Percentiles rank a stretch among this genome's conserved stretches.
phyloP scores from a whole-genome alignment of 2,329 filamentous ascomycete species.

The Fusarium mexicanum region DNA sequence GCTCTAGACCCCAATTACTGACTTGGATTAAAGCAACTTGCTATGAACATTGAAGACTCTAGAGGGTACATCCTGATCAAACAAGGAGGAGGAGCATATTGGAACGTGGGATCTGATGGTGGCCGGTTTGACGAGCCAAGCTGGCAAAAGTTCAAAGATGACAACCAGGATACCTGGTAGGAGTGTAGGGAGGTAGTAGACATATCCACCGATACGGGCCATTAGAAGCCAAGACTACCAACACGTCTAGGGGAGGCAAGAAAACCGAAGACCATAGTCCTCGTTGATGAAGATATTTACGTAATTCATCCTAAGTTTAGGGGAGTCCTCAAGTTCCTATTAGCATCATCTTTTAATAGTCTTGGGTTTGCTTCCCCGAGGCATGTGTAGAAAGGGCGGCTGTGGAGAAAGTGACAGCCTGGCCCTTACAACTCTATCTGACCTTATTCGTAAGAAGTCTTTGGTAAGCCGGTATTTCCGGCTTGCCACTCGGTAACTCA shows the following conservation, averaged over 20 bases:
- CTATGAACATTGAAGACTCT: not conserved
- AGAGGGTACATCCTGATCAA: not conserved
- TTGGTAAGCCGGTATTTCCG: fast-evolving
- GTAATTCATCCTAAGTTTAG: too few species aligned
- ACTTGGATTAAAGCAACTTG: not conserved
- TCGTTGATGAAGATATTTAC: too few species aligned
- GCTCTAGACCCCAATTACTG: not conserved
- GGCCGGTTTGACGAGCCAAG: not conserved
- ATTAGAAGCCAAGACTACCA: not conserved
- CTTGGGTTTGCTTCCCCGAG: too few species aligned
- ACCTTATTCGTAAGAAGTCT: not conserved
- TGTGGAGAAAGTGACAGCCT: not conserved
- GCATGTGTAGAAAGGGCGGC: not conserved
- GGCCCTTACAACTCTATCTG: not conserved
- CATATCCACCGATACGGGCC: not conserved
- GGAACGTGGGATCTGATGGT: not conserved
- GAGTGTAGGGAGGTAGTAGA: fast-evolving
- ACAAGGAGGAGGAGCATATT: fast-evolving
- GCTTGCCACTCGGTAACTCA: fast-evolving
- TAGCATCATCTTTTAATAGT: too few species aligned
- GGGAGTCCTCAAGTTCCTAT: too few species aligned
- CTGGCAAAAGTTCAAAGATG: not conserved
- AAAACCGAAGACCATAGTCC: too few species aligned
- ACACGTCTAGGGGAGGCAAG: not conserved
- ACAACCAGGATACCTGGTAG: not conserved